Percentiles rank a stretch among this genome's conserved stretches.
Conservation (phyloP, 2,329 filamentous ascomycete genomes). For the Dactylellina drechsleri region DNA sequence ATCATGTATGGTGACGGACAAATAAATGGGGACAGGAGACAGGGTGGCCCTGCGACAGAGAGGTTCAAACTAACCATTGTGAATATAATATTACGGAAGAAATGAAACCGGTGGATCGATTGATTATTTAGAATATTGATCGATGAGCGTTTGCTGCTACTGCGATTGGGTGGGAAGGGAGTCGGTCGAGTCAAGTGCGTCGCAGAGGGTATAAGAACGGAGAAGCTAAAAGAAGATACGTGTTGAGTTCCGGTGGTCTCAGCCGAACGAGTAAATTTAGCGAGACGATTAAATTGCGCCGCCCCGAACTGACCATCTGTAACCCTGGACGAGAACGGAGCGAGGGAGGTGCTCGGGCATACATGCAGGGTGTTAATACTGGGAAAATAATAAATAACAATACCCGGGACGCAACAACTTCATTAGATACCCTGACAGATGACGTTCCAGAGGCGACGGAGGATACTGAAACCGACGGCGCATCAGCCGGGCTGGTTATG, state of each 20-base stretch:
- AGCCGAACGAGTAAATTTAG: constrained; percentile 28
- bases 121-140: too few species aligned
- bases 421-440: too few species aligned
- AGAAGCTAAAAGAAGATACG: constrained; percentile 47
- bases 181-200: too few species aligned
- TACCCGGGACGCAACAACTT: too few species aligned
- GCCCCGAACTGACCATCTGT: neutral
- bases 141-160: neutral
- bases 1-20: neutral
- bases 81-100: neutral
- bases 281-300: constrained; percentile 1
- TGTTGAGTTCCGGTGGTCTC: constrained; percentile 43
- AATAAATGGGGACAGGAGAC: neutral
- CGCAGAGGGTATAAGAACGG: too few species aligned
- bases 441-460: too few species aligned
- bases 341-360: neutral
- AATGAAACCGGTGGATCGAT: neutral
- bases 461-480: neutral
- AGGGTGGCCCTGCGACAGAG: too few species aligned
- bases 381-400: too few species aligned
- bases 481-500: too few species aligned
- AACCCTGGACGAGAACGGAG: neutral
- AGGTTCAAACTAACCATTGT: constrained; percentile 1
- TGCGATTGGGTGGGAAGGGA: neutral
- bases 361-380: neutral